Percentiles rank a stretch among this genome's conserved stretches.
Evolutionary conservation across 202 grass and related monocot genomes (phyloP).

Genomic region (Schoenoplectus triqueter): DNA sequence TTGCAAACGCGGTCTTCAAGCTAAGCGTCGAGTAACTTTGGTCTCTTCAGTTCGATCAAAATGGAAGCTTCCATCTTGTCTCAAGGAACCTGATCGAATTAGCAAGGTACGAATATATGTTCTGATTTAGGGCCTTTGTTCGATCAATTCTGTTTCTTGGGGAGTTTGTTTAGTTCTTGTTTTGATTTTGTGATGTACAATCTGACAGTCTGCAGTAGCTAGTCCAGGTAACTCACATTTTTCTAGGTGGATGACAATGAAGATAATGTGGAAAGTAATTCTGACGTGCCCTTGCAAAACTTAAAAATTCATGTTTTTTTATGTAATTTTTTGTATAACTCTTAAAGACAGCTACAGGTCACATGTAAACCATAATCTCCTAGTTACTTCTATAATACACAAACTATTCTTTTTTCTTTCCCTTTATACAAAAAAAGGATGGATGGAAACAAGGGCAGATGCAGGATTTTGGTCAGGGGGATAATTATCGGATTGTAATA

Average conservation of each 20-base stretch:
- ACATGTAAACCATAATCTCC: too few species aligned
- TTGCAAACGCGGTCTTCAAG: conserved; percentile 7
- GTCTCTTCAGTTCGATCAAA: conserved; percentile 5
- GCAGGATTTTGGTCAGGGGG: too few species aligned
- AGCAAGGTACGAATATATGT: not conserved
- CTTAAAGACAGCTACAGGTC: too few species aligned
- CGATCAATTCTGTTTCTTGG: not conserved
- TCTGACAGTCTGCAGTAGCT: not conserved
- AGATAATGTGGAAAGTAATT: not conserved
- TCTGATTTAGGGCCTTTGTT: not conserved
- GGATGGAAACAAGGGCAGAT: not conserved
- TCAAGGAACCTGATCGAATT: not conserved
- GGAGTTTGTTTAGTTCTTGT: not conserved
- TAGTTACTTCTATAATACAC: too few species aligned
- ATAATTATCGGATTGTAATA: too few species aligned
- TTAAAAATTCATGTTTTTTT: not conserved
- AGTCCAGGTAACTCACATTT: not conserved
- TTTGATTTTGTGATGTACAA: not conserved
- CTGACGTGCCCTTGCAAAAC: not conserved
- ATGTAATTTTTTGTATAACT: too few species aligned
- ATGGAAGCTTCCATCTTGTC: conserved; percentile 16
- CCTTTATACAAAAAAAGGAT: not conserved
- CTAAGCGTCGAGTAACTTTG: not conserved
- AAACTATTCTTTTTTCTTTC: not conserved
- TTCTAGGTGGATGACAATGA: not conserved